These are phyloP conservation scores for Inosperma sp. DNA, from an alignment of 768 basidiomycete species.

Conservation along the genomic window DNA sequence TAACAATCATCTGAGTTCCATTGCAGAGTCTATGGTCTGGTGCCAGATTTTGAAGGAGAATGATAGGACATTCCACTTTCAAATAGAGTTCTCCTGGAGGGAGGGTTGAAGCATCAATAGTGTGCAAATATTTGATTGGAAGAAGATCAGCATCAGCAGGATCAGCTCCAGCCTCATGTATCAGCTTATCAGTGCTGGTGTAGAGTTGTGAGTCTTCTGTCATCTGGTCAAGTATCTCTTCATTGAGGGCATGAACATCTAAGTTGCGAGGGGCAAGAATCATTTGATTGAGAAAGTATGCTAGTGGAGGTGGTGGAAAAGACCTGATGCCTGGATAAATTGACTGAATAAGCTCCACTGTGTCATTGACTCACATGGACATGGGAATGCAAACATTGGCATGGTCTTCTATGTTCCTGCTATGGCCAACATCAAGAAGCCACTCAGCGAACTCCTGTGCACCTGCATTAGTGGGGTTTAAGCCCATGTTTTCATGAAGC, in stretches of 20 bases:
- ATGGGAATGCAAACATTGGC: conserved; percentile 22
- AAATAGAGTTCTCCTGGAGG: conserved; percentile 30
- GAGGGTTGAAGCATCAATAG: conserved; percentile 28
- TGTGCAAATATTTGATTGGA: conserved; percentile 33
- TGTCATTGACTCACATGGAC: conserved; percentile 24
- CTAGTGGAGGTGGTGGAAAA: neutral
- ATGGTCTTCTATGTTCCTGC: conserved; percentile 13
- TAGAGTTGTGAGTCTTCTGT: conserved; percentile 18
- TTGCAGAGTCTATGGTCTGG: conserved; percentile 27
- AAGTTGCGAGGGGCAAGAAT: conserved; percentile 32
- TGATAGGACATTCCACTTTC: conserved; percentile 30
- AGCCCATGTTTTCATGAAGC: conserved; percentile 15
- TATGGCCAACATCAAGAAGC: conserved; percentile 2
- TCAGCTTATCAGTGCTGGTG: conserved; percentile 25
- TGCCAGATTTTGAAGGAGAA: conserved; percentile 30
- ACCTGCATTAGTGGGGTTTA: neutral
- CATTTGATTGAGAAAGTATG: conserved; percentile 31
- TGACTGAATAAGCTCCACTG: conserved; percentile 23
- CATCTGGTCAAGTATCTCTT: conserved; percentile 20
- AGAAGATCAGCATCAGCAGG: conserved; percentile 12
- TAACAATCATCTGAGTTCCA: conserved; percentile 25
- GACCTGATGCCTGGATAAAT: conserved; percentile 19
- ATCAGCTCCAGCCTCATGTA: conserved; percentile 20
- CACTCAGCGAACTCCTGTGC: neutral
- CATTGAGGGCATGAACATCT: conserved; percentile 31